Evolutionary conservation across 2,329 filamentous ascomycete species (phyloP).

Genomic region (Tolypocladium ophioglossoides): DNA sequence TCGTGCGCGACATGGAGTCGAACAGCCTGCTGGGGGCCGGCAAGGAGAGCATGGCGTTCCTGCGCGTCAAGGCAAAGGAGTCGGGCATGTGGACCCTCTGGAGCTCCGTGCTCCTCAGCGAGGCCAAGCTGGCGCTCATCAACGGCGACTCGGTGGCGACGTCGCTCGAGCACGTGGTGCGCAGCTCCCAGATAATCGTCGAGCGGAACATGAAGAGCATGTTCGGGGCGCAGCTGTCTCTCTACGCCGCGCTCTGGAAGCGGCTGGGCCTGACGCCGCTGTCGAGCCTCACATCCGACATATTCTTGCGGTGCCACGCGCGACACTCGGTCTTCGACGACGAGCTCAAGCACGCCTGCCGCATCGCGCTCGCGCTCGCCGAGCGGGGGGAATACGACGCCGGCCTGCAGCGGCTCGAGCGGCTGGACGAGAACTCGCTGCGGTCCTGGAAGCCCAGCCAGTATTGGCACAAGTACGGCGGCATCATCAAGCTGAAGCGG

Average conservation of each 20-base stretch:
- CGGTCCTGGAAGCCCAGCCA: conserved; percentile 71
- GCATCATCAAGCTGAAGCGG: conserved; percentile 52
- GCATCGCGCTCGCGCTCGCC: conserved; percentile 50
- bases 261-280: conserved; percentile 54
- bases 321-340: conserved; percentile 57
- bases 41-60: conserved; percentile 70
- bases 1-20: conserved; percentile 60
- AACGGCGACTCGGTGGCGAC: conserved; percentile 54
- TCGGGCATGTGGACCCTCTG: conserved; percentile 76
- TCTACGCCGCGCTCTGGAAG: conserved; percentile 65
- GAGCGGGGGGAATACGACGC: conserved; percentile 61
- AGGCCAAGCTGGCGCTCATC: conserved; percentile 69
- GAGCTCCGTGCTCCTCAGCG: conserved; percentile 73
- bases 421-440: conserved; percentile 46
- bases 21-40: conserved; percentile 67
- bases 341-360: conserved; percentile 61
- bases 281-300: conserved; percentile 53
- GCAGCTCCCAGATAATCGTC: conserved; percentile 73
- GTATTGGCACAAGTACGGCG: conserved; percentile 57
- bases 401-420: conserved; percentile 36
- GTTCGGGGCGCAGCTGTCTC: conserved; percentile 62
- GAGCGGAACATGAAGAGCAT: conserved; percentile 63
- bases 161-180: conserved; percentile 69
- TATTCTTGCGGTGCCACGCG: conserved; percentile 65
- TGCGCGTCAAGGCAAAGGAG: conserved; percentile 79